Evolutionary conservation across 2,329 filamentous ascomycete species (phyloP).

Genomic region (Aspergillus sp.): DNA sequence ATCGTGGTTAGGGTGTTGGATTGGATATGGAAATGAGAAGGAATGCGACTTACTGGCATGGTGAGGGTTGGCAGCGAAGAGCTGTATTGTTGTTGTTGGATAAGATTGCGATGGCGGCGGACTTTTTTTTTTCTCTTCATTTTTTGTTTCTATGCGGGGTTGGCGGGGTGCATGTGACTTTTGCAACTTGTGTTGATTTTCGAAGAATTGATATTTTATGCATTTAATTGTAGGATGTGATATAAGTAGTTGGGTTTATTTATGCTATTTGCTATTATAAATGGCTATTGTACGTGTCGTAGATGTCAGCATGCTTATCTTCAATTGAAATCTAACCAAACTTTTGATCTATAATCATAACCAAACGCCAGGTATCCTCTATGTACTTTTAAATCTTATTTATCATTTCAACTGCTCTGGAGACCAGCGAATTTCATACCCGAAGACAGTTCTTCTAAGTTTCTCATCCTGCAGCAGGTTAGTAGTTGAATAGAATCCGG

Average conservation of each 20-base stretch:
- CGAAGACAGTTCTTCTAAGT: constrained; percentile 75
- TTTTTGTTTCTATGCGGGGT: not conserved
- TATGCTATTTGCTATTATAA: too few relatives aligned
- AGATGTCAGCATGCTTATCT: not conserved
- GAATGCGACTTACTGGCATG: constrained; percentile 21
- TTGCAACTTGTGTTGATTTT: not conserved
- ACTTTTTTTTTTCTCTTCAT: constrained; percentile 3
- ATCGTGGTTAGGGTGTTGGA: not conserved
- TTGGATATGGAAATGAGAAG: not conserved
- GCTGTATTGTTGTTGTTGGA: constrained; percentile 14
- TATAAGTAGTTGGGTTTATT: too few relatives aligned
- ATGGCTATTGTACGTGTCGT: too few relatives aligned
- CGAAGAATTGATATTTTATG: too few relatives aligned
- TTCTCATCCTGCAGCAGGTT: constrained; percentile 58
- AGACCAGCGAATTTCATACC: constrained; percentile 67
- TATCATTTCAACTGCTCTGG: constrained; percentile 23
- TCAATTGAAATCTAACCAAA: not conserved
- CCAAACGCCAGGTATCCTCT: too few relatives aligned
- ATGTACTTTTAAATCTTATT: constrained; percentile 2
- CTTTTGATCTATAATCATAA: too few relatives aligned
- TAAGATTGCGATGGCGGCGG: constrained; percentile 6
- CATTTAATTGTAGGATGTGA: too few relatives aligned
- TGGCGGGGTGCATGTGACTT: not conserved
- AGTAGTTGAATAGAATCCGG: constrained; percentile 6
- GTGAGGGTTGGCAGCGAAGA: constrained; percentile 9